These are phyloP conservation scores for Conidiobolus coronatus DNA, from an alignment of 371 early-diverging fungal species.

Conservation along the genomic window DNA sequence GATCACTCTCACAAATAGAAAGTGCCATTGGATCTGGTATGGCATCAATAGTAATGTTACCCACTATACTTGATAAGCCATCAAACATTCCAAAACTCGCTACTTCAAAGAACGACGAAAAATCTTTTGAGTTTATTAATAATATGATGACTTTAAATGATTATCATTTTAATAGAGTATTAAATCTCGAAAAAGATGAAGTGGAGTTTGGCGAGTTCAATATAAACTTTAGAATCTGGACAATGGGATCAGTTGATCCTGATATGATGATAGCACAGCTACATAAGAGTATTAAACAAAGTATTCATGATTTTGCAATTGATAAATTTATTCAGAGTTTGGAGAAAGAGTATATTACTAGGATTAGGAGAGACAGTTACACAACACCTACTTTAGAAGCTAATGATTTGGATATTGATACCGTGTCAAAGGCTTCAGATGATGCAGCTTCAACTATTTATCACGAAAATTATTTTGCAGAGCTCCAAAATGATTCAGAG, in stretches of 20 bases:
- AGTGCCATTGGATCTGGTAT: slow-evolving; percentile 42
- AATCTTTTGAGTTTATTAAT: slow-evolving; percentile 5
- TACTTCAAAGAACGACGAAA: slow-evolving; percentile 8
- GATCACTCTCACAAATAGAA: slow-evolving; percentile 28
- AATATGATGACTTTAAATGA: not conserved
- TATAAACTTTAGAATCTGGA: slow-evolving; percentile 43
- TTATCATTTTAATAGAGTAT: slow-evolving; percentile 10
- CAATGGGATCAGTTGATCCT: slow-evolving; percentile 28
- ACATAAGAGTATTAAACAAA: slow-evolving; percentile 25
- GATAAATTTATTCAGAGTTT: slow-evolving; percentile 17
- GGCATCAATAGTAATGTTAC: slow-evolving; percentile 30
- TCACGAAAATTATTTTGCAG: not conserved
- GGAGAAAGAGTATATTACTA: not conserved
- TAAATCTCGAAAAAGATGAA: not conserved
- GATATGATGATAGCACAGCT: slow-evolving; percentile 21
- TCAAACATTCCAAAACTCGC: slow-evolving; percentile 12
- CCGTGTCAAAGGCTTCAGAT: slow-evolving; percentile 6
- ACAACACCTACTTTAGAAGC: not conserved
- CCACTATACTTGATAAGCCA: slow-evolving; percentile 12
- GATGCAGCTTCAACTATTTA: not conserved
- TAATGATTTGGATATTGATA: not conserved
- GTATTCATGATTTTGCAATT: slow-evolving; percentile 39
- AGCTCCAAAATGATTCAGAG: not conserved
- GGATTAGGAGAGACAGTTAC: not conserved
- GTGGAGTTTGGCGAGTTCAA: too few species aligned